Evolutionary conservation across 345 rosid species (phyloP).

Genomic region (Eucalyptus curtisii): DNA sequence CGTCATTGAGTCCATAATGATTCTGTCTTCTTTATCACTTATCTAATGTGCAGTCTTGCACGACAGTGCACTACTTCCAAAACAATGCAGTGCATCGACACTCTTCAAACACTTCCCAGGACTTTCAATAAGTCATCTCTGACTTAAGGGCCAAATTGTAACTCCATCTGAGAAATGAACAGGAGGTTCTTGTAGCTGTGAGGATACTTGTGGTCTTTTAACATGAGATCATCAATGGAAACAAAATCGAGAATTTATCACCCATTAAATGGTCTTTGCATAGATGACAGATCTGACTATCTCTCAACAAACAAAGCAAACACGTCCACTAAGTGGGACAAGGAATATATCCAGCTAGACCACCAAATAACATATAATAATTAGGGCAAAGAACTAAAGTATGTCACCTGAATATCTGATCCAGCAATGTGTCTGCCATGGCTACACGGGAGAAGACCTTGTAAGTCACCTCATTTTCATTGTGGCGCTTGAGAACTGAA

Average conservation of each 20-base stretch:
- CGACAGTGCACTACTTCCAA: neutral
- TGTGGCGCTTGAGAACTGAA: conserved; percentile 52
- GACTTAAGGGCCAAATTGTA: neutral
- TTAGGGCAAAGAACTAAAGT: neutral
- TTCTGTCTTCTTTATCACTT: neutral
- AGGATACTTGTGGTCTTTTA: neutral
- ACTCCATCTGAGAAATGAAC: neutral
- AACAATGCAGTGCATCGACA: neutral
- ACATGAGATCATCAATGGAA: neutral
- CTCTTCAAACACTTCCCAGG: neutral
- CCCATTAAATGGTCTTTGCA: neutral
- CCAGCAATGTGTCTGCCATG: conserved; percentile 56
- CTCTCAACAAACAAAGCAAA: neutral
- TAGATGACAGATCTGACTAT: neutral
- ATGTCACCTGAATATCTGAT: conserved; percentile 74
- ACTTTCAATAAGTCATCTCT: neutral
- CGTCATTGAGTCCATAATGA: neutral
- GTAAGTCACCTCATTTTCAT: conserved; percentile 44
- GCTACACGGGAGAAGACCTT: conserved; percentile 68
- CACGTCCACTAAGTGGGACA: neutral
- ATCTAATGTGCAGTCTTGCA: neutral
- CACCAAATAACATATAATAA: neutral
- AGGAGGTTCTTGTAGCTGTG: neutral
- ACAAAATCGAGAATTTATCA: neutral
- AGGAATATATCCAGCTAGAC: neutral